Base-by-base conservation (phyloP, 208 protist genomes). In the Trypanosoma grayi region DNA sequence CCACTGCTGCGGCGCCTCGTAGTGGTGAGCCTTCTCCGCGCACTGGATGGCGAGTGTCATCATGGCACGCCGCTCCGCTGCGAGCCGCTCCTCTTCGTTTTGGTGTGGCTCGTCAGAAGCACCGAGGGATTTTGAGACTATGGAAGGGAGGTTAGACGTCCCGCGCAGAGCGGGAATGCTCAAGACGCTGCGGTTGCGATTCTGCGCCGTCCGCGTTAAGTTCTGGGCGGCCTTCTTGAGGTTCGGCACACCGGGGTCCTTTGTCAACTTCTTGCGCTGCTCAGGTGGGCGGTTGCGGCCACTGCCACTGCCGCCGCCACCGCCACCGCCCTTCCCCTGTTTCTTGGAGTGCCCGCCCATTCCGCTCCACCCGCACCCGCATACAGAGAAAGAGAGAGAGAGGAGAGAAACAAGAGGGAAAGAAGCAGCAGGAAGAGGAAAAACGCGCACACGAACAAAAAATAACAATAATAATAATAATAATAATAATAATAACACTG, bases 301-400 rank as follows among this genome's bases (percentile, higher is more conserved):
- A 53, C 41, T 56, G 36, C 33, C 57, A 44, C 27, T 64, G 66
- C 74, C 61, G 39, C 73, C 66, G 45, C 75, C 71, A 25, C 83
- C 80, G 39, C 84, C 86, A 44, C 81, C 85, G 43, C 88, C 88
- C 37, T 75, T 83, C 18, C 88, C 85, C 44, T 77, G 77, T 59
- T 95, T 92, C 70, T 95, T 95, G 0, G 88, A 90, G 67, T 95
- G 88, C 16, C 88, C 81, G 16, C 88, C 88, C 88, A 95, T 95
- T 48, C 22, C 14, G 27, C 44, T 20, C 22, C 37, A 6, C 27
- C 14, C 31, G 30, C 27, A 51, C 33, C 2, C 8, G 13, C 22
- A 53, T n/a, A 18, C 1, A 40, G 44, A 55, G 57, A 74, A 39
- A 33, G 11, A 61, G 54, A 31, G 20, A 13, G 46, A 44, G 18